phyloP scores from a whole-genome alignment of 164 flowering plant species.

The Protea cynaroides region DNA sequence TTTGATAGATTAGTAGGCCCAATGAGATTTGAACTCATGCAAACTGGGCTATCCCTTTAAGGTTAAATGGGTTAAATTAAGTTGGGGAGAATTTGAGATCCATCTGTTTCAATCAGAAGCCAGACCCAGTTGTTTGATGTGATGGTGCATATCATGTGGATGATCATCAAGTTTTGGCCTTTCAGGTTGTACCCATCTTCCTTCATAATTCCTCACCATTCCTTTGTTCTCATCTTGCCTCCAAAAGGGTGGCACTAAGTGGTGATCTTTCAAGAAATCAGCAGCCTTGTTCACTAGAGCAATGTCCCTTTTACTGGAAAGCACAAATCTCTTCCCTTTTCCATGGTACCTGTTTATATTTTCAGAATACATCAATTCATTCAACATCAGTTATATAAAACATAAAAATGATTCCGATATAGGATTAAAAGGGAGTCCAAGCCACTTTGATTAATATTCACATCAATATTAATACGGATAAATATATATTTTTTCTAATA shows the following conservation, averaged over 20 bases:
- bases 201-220: constrained; percentile 46
- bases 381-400: no score
- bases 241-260: constrained; percentile 61
- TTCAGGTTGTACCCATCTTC: constrained; percentile 56
- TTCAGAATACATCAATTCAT: no score
- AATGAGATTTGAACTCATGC: no score
- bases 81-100: no score
- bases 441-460: no score
- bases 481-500: no score
- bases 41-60: no score
- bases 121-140: constrained; percentile 27
- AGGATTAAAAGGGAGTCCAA: no score
- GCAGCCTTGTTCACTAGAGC: constrained; percentile 68
- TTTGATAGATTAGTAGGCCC: no score
- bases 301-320: constrained; percentile 49
- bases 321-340: constrained; percentile 46
- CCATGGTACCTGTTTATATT: constrained; percentile 53
- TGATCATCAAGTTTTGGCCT: constrained; percentile 43
- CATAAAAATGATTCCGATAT: no score
- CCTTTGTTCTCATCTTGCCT: constrained; percentile 72
- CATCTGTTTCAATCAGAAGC: background rate
- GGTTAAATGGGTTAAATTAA: no score
- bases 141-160: constrained; percentile 34
- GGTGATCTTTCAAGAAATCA: constrained; percentile 56
- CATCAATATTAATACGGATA: no score